phyloP scores from a whole-genome alignment of 169 alveolate species.

The Plasmodium malariae region DNA sequence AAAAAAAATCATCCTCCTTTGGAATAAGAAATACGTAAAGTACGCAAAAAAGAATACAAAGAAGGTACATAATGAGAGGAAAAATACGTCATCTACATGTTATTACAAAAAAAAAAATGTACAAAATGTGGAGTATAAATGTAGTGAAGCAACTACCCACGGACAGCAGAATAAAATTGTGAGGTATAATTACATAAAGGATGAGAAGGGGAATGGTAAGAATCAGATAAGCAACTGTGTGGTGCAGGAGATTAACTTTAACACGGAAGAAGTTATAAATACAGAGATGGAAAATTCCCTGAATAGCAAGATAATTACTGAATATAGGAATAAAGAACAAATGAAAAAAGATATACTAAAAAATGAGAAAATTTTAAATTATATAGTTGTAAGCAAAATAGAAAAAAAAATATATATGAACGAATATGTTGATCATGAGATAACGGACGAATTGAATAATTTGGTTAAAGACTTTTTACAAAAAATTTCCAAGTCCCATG shows the following conservation, averaged over 20 bases:
- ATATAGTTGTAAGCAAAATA: conserved; percentile 19
- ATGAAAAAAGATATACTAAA: conserved; percentile 45
- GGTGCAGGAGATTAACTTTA: neutral
- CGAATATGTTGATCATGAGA: conserved; percentile 61
- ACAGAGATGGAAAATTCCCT: neutral
- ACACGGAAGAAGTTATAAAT: neutral
- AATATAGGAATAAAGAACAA: neutral
- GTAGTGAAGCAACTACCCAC: too few species aligned
- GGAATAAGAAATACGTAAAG: neutral
- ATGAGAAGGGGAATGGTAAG: neutral
- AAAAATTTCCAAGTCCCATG: conserved; percentile 64
- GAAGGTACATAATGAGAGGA: neutral
- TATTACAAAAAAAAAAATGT: neutral
- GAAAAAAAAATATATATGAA: conserved; percentile 62
- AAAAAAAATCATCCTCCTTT: conserved; percentile 1
- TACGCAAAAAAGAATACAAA: neutral
- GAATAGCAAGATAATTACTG: neutral
- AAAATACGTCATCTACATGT: neutral
- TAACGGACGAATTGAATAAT: conserved; percentile 45
- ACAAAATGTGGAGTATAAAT: neutral
- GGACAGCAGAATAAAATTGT: too few species aligned
- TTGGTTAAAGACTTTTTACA: conserved; percentile 59
- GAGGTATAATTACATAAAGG: neutral
- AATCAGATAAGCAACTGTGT: neutral
- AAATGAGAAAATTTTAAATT: conserved; percentile 65